Base-by-base conservation (phyloP, 305 asterid genomes). In the Galium porrigens region DNA sequence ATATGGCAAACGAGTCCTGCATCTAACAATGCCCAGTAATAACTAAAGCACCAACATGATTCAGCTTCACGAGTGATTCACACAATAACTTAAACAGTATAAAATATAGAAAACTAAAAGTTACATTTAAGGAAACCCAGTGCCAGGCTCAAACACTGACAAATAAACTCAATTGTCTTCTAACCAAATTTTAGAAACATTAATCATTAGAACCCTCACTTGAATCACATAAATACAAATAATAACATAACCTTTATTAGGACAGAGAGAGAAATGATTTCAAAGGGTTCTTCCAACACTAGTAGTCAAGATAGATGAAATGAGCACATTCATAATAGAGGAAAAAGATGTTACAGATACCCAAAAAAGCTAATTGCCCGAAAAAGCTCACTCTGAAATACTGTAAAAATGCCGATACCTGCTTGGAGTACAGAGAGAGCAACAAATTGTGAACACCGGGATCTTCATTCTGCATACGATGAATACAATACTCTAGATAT, bases 401-500 rank as follows among this genome's bases (percentile, higher is more conserved):
- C 27, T 12, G 53, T 33, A 27, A 58, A 14, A 29, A 49, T 74
- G 73, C 65, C 65, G 77, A 30, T 74, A 91, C 96, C 98, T 92
- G 89, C 82, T 87, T 87, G 58, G 95, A 80, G 63, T 92, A 92
- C 74, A 92, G 78, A 32, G 94, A 89, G 64, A 92, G 94, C 76
- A 92, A 74, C 74, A 92, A 79, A 79, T 92, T 92, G 79, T 92
- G 99, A 76, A 89, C 82, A 62, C 99, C 95, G 44, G 95, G 87
- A 82, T 92, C 99, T 82, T 89, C 96, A 70, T 87, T 89, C 94
- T 80, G 99, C 85, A 92, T 72, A 70, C 89, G 91, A 70, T 85
- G 95, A 71, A 87, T 94, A 70, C 94, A 89, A 74, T 86, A 83
- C 73, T 92, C 99, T 82, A 92, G 71, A 77, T 89, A 92, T 75